phyloP scores from a whole-genome alignment of 225 moss, liverwort and hornwort species.

The Anthoceros angustus region DNA sequence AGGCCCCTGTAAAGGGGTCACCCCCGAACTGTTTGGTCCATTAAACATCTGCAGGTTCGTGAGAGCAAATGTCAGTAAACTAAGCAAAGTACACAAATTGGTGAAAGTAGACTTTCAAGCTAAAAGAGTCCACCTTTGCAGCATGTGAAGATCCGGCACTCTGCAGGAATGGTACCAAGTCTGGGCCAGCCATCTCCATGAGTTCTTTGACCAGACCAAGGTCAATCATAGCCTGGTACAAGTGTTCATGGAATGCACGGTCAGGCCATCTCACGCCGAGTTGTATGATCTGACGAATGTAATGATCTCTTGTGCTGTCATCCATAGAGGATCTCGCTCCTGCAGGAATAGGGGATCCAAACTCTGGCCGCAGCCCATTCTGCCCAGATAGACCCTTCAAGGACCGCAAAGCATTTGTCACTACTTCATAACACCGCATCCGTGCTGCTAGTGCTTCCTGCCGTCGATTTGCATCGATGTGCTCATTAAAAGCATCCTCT shows the following conservation, averaged over 20 bases:
- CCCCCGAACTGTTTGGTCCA: constrained; percentile 31
- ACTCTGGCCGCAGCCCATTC: constrained; percentile 26
- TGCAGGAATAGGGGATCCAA: constrained; percentile 37
- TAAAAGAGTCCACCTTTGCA: constrained; percentile 28
- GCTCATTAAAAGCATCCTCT: constrained; percentile 86
- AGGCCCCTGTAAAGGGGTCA: constrained; percentile 47
- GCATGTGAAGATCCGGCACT: constrained; percentile 70
- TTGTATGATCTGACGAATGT: constrained; percentile 88
- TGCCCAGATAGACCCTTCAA: constrained; percentile 41
- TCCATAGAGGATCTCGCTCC: constrained; percentile 57
- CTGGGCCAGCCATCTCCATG: constrained; percentile 73
- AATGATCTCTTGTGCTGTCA: constrained; percentile 57
- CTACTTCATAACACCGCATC: constrained; percentile 86
- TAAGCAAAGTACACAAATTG: background rate
- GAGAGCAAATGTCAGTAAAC: background rate
- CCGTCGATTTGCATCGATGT: constrained; percentile 66
- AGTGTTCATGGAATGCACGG: constrained; percentile 60
- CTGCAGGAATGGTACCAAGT: constrained; percentile 81
- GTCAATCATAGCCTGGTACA: constrained; percentile 97
- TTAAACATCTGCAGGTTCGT: constrained; percentile 34
- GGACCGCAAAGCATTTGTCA: constrained; percentile 79
- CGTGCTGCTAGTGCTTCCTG: constrained; percentile 58
- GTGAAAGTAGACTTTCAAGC: background rate
- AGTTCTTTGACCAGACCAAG: constrained; percentile 75
- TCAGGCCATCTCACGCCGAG: constrained; percentile 97